Base-by-base conservation (phyloP, 2,329 filamentous ascomycete genomes). In the Pseudocercospora cruenta region DNA sequence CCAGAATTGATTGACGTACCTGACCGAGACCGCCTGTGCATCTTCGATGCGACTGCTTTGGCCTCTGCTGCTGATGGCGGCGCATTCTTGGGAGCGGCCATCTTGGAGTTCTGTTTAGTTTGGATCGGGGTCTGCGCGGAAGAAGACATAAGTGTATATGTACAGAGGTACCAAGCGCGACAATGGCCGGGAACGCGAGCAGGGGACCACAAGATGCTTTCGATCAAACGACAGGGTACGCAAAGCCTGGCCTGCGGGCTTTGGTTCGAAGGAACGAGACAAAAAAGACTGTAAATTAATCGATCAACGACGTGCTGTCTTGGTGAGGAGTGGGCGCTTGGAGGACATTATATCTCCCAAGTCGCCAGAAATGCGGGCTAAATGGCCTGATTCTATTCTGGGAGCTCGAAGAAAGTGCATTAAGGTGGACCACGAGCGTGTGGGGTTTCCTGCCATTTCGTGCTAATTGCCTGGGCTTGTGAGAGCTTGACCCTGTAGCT, bases 21-120 rank as follows among this genome's bases (percentile, higher is more conserved):
- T 88, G 93, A 96, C 82, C 94, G 89, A 80, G 94, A 97, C 77
- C 94, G 88, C 79, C 93, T 90, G 81, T 97, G 94, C 89, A 95
- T 93, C 84, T 96, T 94, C 75, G 88, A 82, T 81, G 91, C 90
- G 77, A 87, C 83, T 82, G 77, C 74, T 72, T 83, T 84, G 69
- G 81, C 77, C 66, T 91, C 92, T 57, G 67, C 53, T 53, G 63
- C 54, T 68, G 72, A 69, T 36, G 72, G 66, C 70, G 87, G 79
- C 75, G 83, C 75, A 66, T 78, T 78, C 67, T 78, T 80, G 70
- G 81, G 79, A 63, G 82, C 84, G 70, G 82, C 81, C 80, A 85
- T 85, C 72, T 80, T 85, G 70, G 81, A 66, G 63, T 63, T 64
- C 49, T 63, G 70, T 62, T 75, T 72, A 78, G 73, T 82, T 72